These are phyloP conservation scores for Chloranthus sessilifolius DNA, from an alignment of 164 flowering plant genomes.

Conservation along the genomic window DNA sequence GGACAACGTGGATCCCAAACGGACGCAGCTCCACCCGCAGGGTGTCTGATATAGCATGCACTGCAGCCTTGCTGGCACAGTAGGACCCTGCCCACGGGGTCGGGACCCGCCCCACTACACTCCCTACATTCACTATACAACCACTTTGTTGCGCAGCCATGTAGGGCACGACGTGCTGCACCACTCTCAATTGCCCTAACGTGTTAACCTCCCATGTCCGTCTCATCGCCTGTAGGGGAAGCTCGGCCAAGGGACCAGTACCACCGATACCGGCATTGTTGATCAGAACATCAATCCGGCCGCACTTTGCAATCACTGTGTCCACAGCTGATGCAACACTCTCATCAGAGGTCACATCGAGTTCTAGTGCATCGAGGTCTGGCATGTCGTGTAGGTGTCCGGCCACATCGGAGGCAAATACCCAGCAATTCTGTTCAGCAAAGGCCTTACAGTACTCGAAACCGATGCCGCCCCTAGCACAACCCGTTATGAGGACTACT, in stretches of 20 bases:
- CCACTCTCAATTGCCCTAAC: slow-evolving; percentile 55
- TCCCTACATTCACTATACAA: slow-evolving; percentile 52
- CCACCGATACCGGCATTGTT: slow-evolving; percentile 69
- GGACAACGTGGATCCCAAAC: slow-evolving; percentile 51
- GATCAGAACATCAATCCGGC: slow-evolving; percentile 48
- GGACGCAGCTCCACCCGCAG: slow-evolving; percentile 52
- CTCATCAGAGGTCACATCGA: slow-evolving; percentile 53
- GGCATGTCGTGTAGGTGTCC: slow-evolving; percentile 28
- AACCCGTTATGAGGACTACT: slow-evolving; percentile 64
- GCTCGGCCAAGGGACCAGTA: slow-evolving; percentile 60
- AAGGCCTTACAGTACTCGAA: slow-evolving; percentile 64
- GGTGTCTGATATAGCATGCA: slow-evolving; percentile 49
- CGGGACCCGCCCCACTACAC: slow-evolving; percentile 49
- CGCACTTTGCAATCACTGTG: slow-evolving; percentile 29
- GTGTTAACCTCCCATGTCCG: slow-evolving; percentile 61
- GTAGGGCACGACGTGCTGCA: slow-evolving; percentile 56
- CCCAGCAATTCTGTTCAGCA: slow-evolving; percentile 46
- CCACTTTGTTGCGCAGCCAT: slow-evolving; percentile 47
- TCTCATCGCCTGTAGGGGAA: slow-evolving; percentile 34
- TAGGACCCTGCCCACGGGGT: slow-evolving; percentile 77
- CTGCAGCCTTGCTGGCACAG: slow-evolving; percentile 54
- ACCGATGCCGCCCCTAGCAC: slow-evolving; percentile 71
- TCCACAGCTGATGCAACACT: slow-evolving; percentile 41
- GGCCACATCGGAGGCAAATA: slow-evolving; percentile 46
- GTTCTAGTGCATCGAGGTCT: slow-evolving; percentile 40